These are phyloP conservation scores for Tolypocladium ophioglossoides DNA, from an alignment of 2,329 filamentous ascomycete genomes.

Conservation along the genomic window DNA sequence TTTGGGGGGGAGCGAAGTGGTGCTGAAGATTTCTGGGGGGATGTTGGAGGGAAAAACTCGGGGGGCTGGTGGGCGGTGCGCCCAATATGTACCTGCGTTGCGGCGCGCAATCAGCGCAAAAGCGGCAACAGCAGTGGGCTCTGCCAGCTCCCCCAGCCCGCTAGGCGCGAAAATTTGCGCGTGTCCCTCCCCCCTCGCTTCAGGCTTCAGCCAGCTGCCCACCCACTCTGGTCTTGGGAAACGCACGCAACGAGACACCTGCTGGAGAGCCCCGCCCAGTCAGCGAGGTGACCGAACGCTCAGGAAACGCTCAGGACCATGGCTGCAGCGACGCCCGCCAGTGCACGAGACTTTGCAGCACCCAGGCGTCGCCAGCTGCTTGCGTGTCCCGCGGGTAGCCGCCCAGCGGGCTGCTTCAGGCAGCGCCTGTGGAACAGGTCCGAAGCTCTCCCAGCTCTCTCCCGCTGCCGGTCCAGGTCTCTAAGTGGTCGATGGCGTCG, in stretches of 20 bases:
- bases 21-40: constrained; percentile 14
- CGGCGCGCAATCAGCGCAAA: constrained; percentile 21
- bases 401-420: background rate
- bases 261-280: background rate
- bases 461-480: background rate
- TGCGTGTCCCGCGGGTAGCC: background rate
- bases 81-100: constrained; percentile 21
- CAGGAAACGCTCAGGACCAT: background rate
- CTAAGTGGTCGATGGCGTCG: background rate
- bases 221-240: background rate
- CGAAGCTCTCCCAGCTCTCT: background rate
- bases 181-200: background rate
- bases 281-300: background rate
- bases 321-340: background rate
- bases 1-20: constrained; percentile 2
- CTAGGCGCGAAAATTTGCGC: background rate
- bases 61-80: constrained; percentile 22
- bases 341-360: background rate
- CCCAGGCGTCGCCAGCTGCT: background rate
- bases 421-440: background rate
- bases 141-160: constrained; percentile 6
- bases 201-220: background rate
- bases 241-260: background rate
- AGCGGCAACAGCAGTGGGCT: constrained; percentile 12
- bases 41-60: constrained; percentile 14